Evolutionary conservation across 805 yeast genomes (phyloP), one percentile per base, ranked within the genome.

Genomic region (Kazachstania bromeliacearum): DNA sequence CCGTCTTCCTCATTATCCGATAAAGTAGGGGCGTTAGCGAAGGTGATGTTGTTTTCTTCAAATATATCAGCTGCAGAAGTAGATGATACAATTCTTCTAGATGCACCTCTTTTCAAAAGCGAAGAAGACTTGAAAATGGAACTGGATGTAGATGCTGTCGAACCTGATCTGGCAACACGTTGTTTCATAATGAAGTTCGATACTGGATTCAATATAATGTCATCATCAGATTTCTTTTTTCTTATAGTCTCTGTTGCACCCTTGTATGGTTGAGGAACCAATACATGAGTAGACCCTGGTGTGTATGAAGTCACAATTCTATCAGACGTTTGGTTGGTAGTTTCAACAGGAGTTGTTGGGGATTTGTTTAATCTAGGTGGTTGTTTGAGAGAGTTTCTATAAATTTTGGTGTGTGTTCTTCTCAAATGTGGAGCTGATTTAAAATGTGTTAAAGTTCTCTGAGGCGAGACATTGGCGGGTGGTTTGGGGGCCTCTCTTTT

Each of bases 401-500:
- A 28, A 2, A 43, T 29, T 10, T 42, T 44, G 4, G 48, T 39
- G 12, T 45, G 40, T 8, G 37, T 36, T 31, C 50, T 44, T 34
- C 48, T 45, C 20, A 48, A 13, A 15, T 27, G 31, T 6, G 48
- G 43, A 5, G 39, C 31, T 21, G 39, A 45, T 23, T 41, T 42
- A 10, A 47, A 46, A 8, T 36, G 28, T 3, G 52, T 41, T 10
- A 29, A 23, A 4, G 46, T 35, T 22, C 43, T 43, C 26, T 45
- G 55, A 9, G 55, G 58, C 2, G 53, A 52, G 2, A 41, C 36
- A 28, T 44, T 46, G 2, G 46, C 48, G 3, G 85, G 84, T 4
- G 85, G 83, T 5, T 79, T 81, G 0, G 85, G 87, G 0, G 85
- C 81, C 9, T 69, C 75, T 47, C 94, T 62, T 39, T 68, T 71